Evolutionary conservation across 2,329 filamentous ascomycete genomes (phyloP), one percentile per base, ranked within the genome.

Genomic region (Fusarium torreyae): DNA sequence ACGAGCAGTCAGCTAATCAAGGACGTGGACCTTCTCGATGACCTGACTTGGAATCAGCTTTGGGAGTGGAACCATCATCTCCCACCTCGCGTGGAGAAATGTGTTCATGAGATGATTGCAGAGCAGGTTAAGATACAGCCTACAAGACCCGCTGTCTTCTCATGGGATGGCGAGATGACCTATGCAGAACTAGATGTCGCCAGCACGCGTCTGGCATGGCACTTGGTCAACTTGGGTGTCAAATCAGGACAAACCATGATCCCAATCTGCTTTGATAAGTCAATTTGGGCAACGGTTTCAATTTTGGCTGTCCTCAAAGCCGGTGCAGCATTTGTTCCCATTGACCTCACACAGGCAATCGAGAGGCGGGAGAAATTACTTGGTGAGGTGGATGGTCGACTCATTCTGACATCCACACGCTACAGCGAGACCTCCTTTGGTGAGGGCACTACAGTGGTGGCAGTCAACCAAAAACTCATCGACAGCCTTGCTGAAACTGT

Each of bases 101-200:
- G 58, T 11, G 39, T 62, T 22, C 52, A 62, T 13, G 52, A 57
- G 34, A 62, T 62, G 52, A 57, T 62, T n/a, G 52, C 9, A 14
- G 26, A 62, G 13, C 40, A 62, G 42, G 46, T 57, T 40, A 13
- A 28, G 11, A 40, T 36, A 2, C 58, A 62, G n/a, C 58, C 58
- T 9, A 51, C 58, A 31, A 45, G 52, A 46, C 52, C 58, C 3
- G 58, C 58, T 2, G 40, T 62, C 26, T 57, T 43, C 14, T 20
- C 58, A 36, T 63, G 48, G 59, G 59, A 63, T 7, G 53, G 59
- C 6, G 48, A 53, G 14, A 17, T 58, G 34, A 63, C 53, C 0
- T 63, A 63, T 39, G 53, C 54, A 6, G 53, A 63, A 8, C 59
- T 64, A 4, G 28, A 59, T 17, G 8, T 14, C 6, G 17, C 48